Evolutionary conservation across 352 stramenopile species (phyloP), one percentile per base, ranked within the genome.

Genomic region (Phytophthora cryptogea): DNA sequence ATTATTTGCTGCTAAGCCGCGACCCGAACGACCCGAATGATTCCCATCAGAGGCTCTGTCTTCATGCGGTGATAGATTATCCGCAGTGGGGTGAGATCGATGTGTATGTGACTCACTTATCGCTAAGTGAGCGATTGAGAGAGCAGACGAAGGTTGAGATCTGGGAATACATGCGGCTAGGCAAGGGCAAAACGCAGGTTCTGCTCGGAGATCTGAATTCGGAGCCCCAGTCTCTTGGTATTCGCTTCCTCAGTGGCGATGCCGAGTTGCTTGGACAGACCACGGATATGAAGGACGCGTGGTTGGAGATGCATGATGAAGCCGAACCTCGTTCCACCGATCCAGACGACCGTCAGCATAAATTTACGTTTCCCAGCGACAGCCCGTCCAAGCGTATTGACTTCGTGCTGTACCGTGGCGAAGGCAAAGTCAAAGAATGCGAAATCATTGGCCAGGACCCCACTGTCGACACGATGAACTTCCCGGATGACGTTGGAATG

Each of bases 331-430:
- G 76, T 1, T 96, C 86, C 0, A 59, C 23, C 16, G 61, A 90
- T 28, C 45, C 31, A 1, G 20, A 55, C 0, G 78, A 95, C 51
- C 75, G 73, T 4, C 46, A 67, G 13, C 46, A 68, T 33, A 83
- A 78, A 50, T 94, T 95, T 54, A 96, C 88, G 9, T 96, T 96
- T 49, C 85, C 88, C 11, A 94, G 79, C 50, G 87, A 96, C 55
- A 77, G 83, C 23, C 88, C 88, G 7, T 66, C 75, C 14, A 96
- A 96, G 49, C 83, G 86, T n/a, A 96, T 96, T 45, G 88, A 96
- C 54, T 92, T 93, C 32, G 72, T 92, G 13, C 43, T 95, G 28
- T 90, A 77, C 44, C 80, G 86, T 11, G 80, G 88, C 37, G 73
- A 91, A 65, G 80, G 76, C 14, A 32, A 49, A 1, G 80, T 92